Base-by-base conservation (phyloP, 352 stramenopile species). In the Elongisporangium anandrum region DNA sequence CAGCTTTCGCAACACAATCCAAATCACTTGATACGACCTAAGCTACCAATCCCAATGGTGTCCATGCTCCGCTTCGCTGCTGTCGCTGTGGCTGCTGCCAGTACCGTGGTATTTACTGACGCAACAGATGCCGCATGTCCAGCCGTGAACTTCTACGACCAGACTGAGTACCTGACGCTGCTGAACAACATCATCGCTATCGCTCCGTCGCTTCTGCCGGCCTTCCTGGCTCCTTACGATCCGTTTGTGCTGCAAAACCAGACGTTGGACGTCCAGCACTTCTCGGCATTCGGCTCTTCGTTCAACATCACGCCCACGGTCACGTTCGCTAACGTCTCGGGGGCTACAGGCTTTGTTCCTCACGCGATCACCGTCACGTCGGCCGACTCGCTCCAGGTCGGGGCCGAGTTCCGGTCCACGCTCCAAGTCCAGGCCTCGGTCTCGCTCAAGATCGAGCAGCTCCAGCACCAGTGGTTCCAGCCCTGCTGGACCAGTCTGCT, bases 381-480 rank as follows among this genome's bases (percentile, higher is more conserved):
- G 23, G 53, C 45, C 26, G 73, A 72, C 61, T 74, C 57, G 6
- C 59, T 85, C 17, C 55, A 56, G 23, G 39, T 87, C 38, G 77
- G 77, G 34, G 72, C 69, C 39, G 58, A 66, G 59, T 86, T 87
- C 52, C 73, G 65, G 1, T 75, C 69, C 39, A 68, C 57, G 17
- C 54, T 87, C 23, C 53, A 71, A 17, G 20, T 83, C 19, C 50
- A 72, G 52, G 73, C 59, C 45, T 75, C 64, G 26, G 20, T 89
- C 24, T 64, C 57, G 22, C 56, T 89, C 48, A 63, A 79, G 55
- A 75, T 87, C 57, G 66, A 72, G 55, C 75, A 85, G 72, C 67
- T 73, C 24, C 54, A 87, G 62, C 68, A 81, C 60, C 74, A 79
- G 57, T 89, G 79, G 77, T 87, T 75, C 60, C 68, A 82, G 56